Base-by-base conservation (phyloP, 1,284 basidiomycete species). In the Jaminaea rosea region DNA sequence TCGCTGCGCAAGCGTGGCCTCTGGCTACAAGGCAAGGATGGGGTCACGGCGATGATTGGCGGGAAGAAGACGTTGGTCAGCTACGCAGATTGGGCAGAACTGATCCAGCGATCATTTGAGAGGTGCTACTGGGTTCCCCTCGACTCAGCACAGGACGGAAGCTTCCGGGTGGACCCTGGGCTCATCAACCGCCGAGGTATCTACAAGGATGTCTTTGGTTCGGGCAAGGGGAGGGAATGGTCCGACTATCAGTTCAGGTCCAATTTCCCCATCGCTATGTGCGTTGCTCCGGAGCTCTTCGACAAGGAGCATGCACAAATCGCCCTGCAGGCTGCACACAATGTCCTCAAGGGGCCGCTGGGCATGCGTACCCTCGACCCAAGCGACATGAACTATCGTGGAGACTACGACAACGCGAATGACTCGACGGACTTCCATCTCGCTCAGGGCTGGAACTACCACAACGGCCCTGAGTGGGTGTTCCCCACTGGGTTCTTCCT, bases 401-500 rank as follows among this genome's bases (percentile, higher is more conserved):
- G 60, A 15, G 59, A 64, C 51, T 69, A 69, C 51, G 64, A 68
- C 52, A 67, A 69, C 45, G 50, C 52, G 37, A 60, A 69, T 45
- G 58, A 55, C 32, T 45, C 56, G 27, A 44, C 41, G 13, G 58
- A 60, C 46, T 58, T 51, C 36, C 29, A 41, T 31, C 21, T 60
- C 36, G 58, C 56, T 4, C 36, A 58, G 28, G 67, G 67, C 24
- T 63, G 58, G 54, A 64, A 64, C 34, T 69, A 69, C 55, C 67
- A 68, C 46, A 44, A 54, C 28, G 56, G 86, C 26, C 86, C 86
- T 4, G 88, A 92, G 74, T 94, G 89, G 90, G 86, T 84, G 11
- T 92, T 88, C 87, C 88, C 90, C 9, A 77, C 88, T 46, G 93
- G 93, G 9, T 97, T 90, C 78, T 97, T 94, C 80, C 77, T 98